Evolutionary conservation across 1,284 basidiomycete species (phyloP), one percentile per base, ranked within the genome.

Genomic region (Leccinum pallidistipes): DNA sequence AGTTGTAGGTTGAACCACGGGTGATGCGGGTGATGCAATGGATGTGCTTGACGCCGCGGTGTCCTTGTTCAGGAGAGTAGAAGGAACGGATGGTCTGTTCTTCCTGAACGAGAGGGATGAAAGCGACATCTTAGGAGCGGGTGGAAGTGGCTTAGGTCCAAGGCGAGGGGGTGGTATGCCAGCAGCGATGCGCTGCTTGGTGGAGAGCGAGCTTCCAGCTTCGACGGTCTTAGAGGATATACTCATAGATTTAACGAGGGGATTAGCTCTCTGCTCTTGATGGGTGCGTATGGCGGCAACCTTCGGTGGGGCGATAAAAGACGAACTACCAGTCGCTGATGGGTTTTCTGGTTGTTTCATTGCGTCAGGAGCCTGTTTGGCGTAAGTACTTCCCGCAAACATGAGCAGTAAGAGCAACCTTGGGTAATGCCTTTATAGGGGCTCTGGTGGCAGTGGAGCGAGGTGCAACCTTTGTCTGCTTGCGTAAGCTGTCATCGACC

Each of bases 121-220:
- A 16, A 75, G 57, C n/a, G 70, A 59, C 49, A 62, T 71, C 60
- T 71, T 76, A 16, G 68, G 62, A 43, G 29, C 18, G 3, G 65
- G 66, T 27, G 77, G 62, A 50, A 71, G 66, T 3, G 73, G 62
- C 27, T 73, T 66, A 1, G 74, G 69, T 58, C 74, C 64, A 14
- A 71, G 66, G 32, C 72, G 61, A 21, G 70, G 69, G 12, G 73
- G 74, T 8, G 65, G 70, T 58, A 80, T 66, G n/a, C 74, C 75
- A 54, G 78, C 75, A 31, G 76, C 76, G 10, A 85, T 66, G 3
- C 82, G 77, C 55, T 82, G 79, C 65, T 85, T 85, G 1, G 83
- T 85, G 34, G 77, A 74, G 38, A 84, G 75, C 10, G 76, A 77
- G 58, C 74, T 77, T 16, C 70, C 73, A 40, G 71, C 63, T n/a